Evolutionary conservation across 2,329 filamentous ascomycete species (phyloP).

Genomic region (Fusarium papillatum): DNA sequence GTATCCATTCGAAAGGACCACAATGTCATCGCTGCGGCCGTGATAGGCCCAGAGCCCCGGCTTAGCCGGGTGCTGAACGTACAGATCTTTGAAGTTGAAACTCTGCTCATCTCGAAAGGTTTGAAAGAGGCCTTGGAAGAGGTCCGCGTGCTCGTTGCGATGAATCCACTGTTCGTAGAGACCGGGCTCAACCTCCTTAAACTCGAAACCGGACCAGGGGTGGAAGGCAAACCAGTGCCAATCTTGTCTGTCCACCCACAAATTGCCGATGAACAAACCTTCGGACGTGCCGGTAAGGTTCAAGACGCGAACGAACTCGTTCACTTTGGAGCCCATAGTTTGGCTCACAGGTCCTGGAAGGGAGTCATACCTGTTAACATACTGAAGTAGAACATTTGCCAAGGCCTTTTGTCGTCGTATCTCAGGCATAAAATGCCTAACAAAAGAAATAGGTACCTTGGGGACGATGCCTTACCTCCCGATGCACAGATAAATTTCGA

Average conservation of each 20-base stretch:
- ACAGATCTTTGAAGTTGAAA: slow-evolving; percentile 49
- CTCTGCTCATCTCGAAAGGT: slow-evolving; percentile 46
- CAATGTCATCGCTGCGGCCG: slow-evolving; percentile 47
- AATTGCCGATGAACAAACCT: slow-evolving; percentile 50
- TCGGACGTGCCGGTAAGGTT: slow-evolving; percentile 52
- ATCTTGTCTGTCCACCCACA: slow-evolving; percentile 42
- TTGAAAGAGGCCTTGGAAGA: slow-evolving; percentile 51
- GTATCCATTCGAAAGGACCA: slow-evolving; percentile 49
- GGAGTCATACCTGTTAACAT: background rate
- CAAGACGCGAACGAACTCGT: slow-evolving; percentile 48
- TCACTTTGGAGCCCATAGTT: slow-evolving; percentile 45
- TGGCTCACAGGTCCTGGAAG: background rate
- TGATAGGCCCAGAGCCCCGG: slow-evolving; percentile 46
- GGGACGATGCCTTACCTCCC: slow-evolving; percentile 37
- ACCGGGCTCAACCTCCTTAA: slow-evolving; percentile 46
- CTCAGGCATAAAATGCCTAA: too few species aligned
- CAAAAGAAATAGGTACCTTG: background rate
- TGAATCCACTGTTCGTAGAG: slow-evolving; percentile 50
- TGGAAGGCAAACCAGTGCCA: slow-evolving; percentile 52
- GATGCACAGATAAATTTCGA: slow-evolving; percentile 54
- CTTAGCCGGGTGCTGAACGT: slow-evolving; percentile 44
- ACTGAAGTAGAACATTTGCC: too few species aligned
- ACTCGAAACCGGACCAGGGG: slow-evolving; percentile 51
- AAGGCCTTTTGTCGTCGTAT: too few species aligned
- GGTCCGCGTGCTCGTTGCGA: slow-evolving; percentile 43